Base-by-base conservation (phyloP, 768 basidiomycete genomes). In the Tephrocybe sp. region DNA sequence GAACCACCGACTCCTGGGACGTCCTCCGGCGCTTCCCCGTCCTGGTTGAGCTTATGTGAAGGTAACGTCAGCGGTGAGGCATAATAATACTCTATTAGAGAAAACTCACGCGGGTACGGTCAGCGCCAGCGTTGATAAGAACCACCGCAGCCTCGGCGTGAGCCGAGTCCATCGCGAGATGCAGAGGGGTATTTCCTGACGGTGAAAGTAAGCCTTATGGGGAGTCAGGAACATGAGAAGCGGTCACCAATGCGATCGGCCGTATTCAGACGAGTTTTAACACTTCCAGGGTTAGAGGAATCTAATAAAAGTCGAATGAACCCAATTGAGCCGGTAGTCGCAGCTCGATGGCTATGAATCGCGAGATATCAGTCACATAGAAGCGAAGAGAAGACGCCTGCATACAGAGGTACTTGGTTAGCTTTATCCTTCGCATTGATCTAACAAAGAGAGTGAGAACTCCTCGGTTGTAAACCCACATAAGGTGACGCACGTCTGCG, bases 81-180 rank as follows among this genome's bases (percentile, higher is more conserved):
- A 57, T 48, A 45, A 47, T 37, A 30, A 52, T 50, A 47, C 48
- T 58, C 44, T 47, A 9, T 52, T 27, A 44, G 51, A 54, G 50
- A 54, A 52, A 28, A 75, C 89, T 56, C 69, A 95, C 94, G 59
- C 91, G 78, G 56, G 80, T 80, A 25, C 96, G 84, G 75, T 98
- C 96, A 7, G 95, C 95, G 16, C 96, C 96, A 38, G 92, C 95
- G 64, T 96, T 92, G 52, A 99, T 96, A 43, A 99, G 77, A 42
- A 89, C 66, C 2, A 93, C 89, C 9, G 96, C 96, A 13, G 85
- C 89, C 63, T 92, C 86, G 12, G 91, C 96, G 63, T 98, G 90
- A 15, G 87, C 96, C 46, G 90, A 93, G 60, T 99, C 96, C 87
- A 99, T 89, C 15, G 96, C 95, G 26, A 99, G 82, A 75, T 99